These are phyloP conservation scores for Diaporthe velutina DNA, from an alignment of 2,329 filamentous ascomycete genomes.

Conservation along the genomic window DNA sequence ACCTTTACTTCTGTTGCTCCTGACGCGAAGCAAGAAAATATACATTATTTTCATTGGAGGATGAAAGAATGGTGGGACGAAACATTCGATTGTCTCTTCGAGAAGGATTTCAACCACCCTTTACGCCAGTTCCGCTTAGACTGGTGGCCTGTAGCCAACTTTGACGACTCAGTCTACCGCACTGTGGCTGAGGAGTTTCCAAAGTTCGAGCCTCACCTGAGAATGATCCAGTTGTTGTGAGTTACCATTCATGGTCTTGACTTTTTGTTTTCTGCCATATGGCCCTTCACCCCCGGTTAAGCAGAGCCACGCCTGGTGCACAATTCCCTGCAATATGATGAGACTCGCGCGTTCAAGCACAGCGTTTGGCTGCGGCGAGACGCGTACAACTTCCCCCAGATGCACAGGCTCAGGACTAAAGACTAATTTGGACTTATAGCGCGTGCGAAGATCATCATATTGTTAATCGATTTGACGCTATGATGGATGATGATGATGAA, in stretches of 20 bases:
- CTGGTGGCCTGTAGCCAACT: slow-evolving; percentile 6
- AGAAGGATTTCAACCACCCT: not conserved
- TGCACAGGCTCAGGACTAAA: too few species aligned
- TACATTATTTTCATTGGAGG: not conserved
- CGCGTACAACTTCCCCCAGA: not conserved
- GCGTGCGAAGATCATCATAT: not conserved
- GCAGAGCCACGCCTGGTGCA: not conserved
- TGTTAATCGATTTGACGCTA: not conserved
- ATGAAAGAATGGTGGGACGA: not conserved
- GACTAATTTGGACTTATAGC: not conserved
- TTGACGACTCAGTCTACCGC: not conserved
- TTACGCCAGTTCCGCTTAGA: not conserved
- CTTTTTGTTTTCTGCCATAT: not conserved
- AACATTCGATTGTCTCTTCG: not conserved
- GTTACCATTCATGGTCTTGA: not conserved
- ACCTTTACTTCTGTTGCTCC: slow-evolving; percentile 5
- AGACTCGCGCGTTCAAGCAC: not conserved
- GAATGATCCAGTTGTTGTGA: not conserved
- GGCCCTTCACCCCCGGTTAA: not conserved
- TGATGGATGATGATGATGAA: too few species aligned
- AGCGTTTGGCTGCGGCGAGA: not conserved
- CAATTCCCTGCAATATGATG: not conserved
- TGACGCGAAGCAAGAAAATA: not conserved
- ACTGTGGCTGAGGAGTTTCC: not conserved
- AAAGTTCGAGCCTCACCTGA: not conserved